Percentiles rank a stretch among this genome's conserved stretches.
phyloP scores from a whole-genome alignment of 805 yeast species.

The Yueomyces sp. region DNA sequence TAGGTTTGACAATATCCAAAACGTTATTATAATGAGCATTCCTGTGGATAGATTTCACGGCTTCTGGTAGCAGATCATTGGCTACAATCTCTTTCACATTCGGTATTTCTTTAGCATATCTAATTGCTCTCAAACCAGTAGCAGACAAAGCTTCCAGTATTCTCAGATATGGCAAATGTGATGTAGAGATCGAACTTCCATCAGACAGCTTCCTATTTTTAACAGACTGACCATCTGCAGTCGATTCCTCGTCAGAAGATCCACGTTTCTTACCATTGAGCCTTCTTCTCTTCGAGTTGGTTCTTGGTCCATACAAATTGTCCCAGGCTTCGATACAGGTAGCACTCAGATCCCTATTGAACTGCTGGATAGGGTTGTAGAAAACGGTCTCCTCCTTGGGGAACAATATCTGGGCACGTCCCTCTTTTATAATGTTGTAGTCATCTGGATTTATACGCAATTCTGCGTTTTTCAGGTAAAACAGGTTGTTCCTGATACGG shows the following conservation, averaged over 20 bases:
- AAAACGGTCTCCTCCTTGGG: conserved; percentile 78
- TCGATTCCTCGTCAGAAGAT: conserved; percentile 3
- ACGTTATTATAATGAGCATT: conserved; percentile 61
- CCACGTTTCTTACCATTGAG: conserved; percentile 8
- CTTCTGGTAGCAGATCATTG: conserved; percentile 76
- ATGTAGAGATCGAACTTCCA: conserved; percentile 6
- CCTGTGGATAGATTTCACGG: conserved; percentile 66
- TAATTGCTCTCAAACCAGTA: conserved; percentile 83
- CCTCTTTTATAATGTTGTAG: conserved; percentile 47
- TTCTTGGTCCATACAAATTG: conserved; percentile 34
- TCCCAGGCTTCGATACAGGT: conserved; percentile 81
- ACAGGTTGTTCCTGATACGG: not conserved
- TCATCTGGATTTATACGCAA: conserved; percentile 19
- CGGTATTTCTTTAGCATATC: conserved; percentile 89
- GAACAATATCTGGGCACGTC: conserved; percentile 68
- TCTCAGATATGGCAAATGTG: conserved; percentile 36
- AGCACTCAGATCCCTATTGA: conserved; percentile 83
- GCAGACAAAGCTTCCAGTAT: conserved; percentile 89
- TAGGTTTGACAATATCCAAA: conserved; percentile 41
- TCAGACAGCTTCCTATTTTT: conserved; percentile 21
- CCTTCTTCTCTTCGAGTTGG: conserved; percentile 10
- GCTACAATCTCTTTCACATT: conserved; percentile 63
- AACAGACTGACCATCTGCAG: not conserved
- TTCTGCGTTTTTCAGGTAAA: not conserved
- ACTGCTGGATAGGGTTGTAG: conserved; percentile 94